Percentiles rank a stretch among this genome's conserved stretches.
phyloP scores from a whole-genome alignment of 129 eudicot genomes.

The Pseudognaphalium luteoalbum region DNA sequence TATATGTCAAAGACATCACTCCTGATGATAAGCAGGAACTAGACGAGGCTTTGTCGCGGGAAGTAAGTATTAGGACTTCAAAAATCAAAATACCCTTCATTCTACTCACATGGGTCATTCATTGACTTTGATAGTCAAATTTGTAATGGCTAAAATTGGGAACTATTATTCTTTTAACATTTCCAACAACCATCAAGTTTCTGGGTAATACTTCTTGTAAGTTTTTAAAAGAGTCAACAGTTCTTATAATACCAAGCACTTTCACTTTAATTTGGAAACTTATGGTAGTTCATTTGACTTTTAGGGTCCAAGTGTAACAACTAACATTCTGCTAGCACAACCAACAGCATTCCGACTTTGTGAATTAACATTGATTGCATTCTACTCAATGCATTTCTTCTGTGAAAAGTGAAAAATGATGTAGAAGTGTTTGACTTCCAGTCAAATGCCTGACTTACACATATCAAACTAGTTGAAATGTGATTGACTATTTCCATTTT shows the following conservation, averaged over 20 bases:
- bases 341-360: no score
- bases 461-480: constrained; percentile 13
- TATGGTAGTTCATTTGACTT: not conserved
- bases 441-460: constrained; percentile 2
- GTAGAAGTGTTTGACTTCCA: constrained; percentile 3
- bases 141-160: not conserved
- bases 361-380: no score
- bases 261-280: not conserved
- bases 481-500: not conserved
- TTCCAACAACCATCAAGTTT: not conserved
- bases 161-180: not conserved
- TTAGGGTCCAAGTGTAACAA: not conserved
- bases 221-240: not conserved
- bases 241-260: not conserved
- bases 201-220: not conserved
- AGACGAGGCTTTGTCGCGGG: constrained; percentile 86
- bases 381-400: no score
- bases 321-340: no score
- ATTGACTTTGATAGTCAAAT: not conserved
- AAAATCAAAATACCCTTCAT: not conserved
- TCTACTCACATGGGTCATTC: not conserved
- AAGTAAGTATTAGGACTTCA: constrained; percentile 45
- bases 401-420: no score
- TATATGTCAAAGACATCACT: constrained; percentile 74
- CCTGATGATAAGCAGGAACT: constrained; percentile 90